These are phyloP conservation scores for Candida taoyuanica DNA, from an alignment of 805 yeast species.

Conservation along the genomic window DNA sequence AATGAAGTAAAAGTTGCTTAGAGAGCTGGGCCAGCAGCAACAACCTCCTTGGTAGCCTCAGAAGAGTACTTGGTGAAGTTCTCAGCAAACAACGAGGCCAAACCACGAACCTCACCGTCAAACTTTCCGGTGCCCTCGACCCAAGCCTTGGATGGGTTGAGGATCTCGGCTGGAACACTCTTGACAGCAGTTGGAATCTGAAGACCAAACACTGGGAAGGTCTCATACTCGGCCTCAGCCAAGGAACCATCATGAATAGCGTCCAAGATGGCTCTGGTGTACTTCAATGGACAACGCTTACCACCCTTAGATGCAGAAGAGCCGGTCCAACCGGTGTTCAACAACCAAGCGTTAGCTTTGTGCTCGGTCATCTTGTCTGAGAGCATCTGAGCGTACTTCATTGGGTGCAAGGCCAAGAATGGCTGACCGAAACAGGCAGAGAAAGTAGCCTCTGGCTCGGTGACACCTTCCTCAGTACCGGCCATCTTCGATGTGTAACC, in stretches of 20 bases:
- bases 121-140: conserved; percentile 51
- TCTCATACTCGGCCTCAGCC: conserved; percentile 74
- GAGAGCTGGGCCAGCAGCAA: conserved; percentile 82
- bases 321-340: conserved; percentile 99
- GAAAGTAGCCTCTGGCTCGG: conserved; percentile 97
- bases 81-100: conserved; percentile 76
- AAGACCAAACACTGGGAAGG: conserved; percentile 81
- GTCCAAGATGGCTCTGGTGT: conserved; percentile 94
- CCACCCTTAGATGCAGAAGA: conserved; percentile 90
- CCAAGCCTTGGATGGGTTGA: conserved; percentile 88
- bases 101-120: conserved; percentile 49
- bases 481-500: conserved; percentile 99
- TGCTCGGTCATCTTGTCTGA: conserved; percentile 87
- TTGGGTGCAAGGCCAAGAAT: conserved; percentile 95
- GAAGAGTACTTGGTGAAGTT: conserved; percentile 83
- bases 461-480: conserved; percentile 97
- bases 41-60: conserved; percentile 79
- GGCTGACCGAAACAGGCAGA: conserved; percentile 99
- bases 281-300: conserved; percentile 94
- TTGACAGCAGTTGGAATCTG: conserved; percentile 77
- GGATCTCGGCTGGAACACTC: conserved; percentile 71
- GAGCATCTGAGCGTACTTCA: conserved; percentile 94
- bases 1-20: not conserved
- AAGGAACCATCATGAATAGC: conserved; percentile 91
- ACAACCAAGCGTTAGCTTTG: conserved; percentile 90